A percentile compares a stretch with the other conserved stretches of the same genome.
Evolutionary conservation across 2,329 filamentous ascomycete genomes (phyloP).

Genomic region (Aurifilum marmelostoma): DNA sequence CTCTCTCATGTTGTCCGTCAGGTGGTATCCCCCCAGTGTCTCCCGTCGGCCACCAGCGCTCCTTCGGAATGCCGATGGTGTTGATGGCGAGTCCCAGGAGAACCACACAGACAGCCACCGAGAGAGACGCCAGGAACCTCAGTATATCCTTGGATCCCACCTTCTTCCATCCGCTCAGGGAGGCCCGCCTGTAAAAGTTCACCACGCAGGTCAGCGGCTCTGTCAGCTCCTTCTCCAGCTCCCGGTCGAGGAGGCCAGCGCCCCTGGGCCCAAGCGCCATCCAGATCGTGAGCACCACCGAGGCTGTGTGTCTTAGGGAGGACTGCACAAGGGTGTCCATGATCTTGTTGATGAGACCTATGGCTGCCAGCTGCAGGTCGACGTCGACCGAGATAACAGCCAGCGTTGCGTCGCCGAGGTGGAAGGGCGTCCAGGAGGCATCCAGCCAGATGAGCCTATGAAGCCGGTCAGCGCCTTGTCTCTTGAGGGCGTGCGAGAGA

Average conservation of each 20-base stretch:
- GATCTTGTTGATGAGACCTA: conserved; percentile 4
- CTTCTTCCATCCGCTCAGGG: not conserved
- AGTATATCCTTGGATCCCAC: not conserved
- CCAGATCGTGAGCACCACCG: conserved; percentile 7
- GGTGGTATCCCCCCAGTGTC: not conserved
- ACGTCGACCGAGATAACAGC: not conserved
- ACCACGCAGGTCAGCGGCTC: conserved; percentile 1
- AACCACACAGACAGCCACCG: not conserved
- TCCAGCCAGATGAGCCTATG: not conserved
- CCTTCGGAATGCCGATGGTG: not conserved
- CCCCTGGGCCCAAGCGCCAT: conserved; percentile 9
- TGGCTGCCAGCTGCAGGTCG: not conserved
- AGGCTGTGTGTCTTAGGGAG: not conserved
- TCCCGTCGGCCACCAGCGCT: conserved; percentile 1
- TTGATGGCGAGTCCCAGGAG: not conserved
- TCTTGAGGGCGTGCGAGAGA: too few relatives aligned
- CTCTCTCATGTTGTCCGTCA: not conserved
- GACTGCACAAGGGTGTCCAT: not conserved
- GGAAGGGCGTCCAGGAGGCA: not conserved
- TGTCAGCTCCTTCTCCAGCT: conserved; percentile 12
- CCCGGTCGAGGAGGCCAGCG: conserved; percentile 10
- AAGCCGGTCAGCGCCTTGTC: not conserved
- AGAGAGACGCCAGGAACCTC: not conserved
- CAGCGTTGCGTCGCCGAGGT: not conserved
- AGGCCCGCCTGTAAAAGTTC: not conserved